Evolutionary conservation across 306 rosid genomes (phyloP).

Genomic region (Fragaria nilgerrensis): DNA sequence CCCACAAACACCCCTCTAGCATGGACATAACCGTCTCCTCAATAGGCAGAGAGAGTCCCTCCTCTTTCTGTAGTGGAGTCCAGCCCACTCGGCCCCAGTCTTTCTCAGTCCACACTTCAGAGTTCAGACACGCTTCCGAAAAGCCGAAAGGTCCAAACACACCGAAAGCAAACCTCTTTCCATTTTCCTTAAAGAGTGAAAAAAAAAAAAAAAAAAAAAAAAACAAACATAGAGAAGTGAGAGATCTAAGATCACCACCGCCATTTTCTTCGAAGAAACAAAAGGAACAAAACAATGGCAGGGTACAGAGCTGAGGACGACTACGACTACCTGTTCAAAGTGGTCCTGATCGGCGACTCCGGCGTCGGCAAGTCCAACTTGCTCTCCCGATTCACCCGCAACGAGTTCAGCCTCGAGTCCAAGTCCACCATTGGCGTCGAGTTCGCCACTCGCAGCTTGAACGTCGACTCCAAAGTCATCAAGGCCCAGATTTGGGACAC

Average conservation of each 20-base stretch:
- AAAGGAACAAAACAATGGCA: slow-evolving; percentile 25
- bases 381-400: slow-evolving; percentile 57
- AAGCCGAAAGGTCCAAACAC: slow-evolving; percentile 11
- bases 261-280: neutral
- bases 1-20: neutral
- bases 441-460: slow-evolving; percentile 64
- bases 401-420: slow-evolving; percentile 61
- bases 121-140: slow-evolving; percentile 4
- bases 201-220: neutral
- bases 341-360: slow-evolving; percentile 53
- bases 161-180: neutral
- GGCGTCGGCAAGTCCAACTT: slow-evolving; percentile 58
- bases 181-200: too few relatives aligned
- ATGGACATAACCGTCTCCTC: neutral
- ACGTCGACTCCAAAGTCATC: slow-evolving; percentile 45
- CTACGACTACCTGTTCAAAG: slow-evolving; percentile 54
- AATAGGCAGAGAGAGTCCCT: neutral
- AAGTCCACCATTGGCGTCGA: slow-evolving; percentile 64
- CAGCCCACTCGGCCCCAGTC: slow-evolving; percentile 12
- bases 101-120: neutral
- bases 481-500: slow-evolving; percentile 70
- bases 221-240: neutral
- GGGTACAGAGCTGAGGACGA: slow-evolving; percentile 64
- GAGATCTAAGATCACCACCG: neutral
- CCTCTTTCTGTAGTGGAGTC: neutral